Conservation (phyloP, 768 basidiomycete species). For the Mycena sanguinolenta region DNA sequence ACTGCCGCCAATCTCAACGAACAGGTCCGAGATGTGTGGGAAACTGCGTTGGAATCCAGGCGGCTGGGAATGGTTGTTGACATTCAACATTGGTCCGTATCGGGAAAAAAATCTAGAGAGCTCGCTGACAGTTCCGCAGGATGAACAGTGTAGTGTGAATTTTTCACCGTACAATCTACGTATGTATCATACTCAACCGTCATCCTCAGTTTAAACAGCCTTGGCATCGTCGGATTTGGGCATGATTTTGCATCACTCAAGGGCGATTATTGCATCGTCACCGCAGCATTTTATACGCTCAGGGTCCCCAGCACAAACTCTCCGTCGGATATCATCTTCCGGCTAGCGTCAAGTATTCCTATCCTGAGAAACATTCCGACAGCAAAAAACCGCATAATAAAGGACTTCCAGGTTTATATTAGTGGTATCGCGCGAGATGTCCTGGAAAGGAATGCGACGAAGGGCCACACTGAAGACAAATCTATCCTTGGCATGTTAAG, state of each 20-base stretch:
- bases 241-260: constrained; percentile 52
- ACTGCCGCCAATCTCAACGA: no score
- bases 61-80: constrained; percentile 34
- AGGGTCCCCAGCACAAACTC: constrained; percentile 5
- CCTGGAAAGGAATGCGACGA: background rate
- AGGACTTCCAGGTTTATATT: constrained; percentile 18
- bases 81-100: constrained; percentile 32
- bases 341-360: constrained; percentile 2
- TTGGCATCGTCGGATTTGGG: constrained; percentile 52
- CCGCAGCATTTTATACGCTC: constrained; percentile 38
- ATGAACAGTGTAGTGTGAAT: constrained; percentile 36
- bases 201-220: constrained; percentile 45
- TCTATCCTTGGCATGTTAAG: constrained; percentile 29
- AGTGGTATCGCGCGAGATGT: constrained; percentile 17
- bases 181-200: background rate
- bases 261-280: constrained; percentile 46
- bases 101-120: background rate
- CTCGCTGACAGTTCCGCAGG: constrained; percentile 10
- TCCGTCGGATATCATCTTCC: constrained; percentile 22
- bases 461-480: background rate
- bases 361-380: constrained; percentile 18
- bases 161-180: background rate
- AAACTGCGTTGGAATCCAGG: constrained; percentile 18
- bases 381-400: constrained; percentile 29
- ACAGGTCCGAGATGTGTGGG: constrained; percentile 25